phyloP scores from a whole-genome alignment of 2,329 filamentous ascomycete genomes.

The Huntiella abstrusa region DNA sequence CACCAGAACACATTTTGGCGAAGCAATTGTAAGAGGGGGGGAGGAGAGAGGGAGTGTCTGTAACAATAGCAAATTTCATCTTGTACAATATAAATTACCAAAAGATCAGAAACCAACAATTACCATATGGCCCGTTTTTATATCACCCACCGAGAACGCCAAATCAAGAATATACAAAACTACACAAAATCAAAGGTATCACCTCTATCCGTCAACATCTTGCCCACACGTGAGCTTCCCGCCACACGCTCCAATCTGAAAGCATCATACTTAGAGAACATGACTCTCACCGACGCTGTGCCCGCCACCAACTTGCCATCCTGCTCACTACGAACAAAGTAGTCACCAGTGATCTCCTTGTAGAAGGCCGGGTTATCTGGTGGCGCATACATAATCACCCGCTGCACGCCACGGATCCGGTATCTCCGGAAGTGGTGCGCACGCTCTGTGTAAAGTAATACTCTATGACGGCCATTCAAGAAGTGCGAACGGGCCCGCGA shows the following conservation, averaged over 20 bases:
- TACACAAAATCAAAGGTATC: constrained; percentile 95
- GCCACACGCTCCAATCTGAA: constrained; percentile 78
- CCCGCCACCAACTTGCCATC: constrained; percentile 35
- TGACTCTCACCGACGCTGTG: constrained; percentile 37
- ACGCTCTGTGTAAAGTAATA: constrained; percentile 81
- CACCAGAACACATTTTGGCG: constrained; percentile 12
- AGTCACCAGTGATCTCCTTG: constrained; percentile 53
- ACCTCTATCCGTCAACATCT: constrained; percentile 65
- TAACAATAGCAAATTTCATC: too few relatives aligned
- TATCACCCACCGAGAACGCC: background rate
- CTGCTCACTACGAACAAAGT: constrained; percentile 40
- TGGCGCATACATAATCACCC: constrained; percentile 74
- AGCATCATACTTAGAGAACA: constrained; percentile 81
- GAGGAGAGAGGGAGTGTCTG: background rate
- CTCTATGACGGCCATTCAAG: constrained; percentile 57
- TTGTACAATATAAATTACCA: too few relatives aligned
- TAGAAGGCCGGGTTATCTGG: constrained; percentile 80
- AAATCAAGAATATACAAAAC: constrained; percentile 5
- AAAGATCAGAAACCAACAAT: background rate
- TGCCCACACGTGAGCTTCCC: constrained; percentile 59
- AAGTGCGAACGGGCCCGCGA: constrained; percentile 79
- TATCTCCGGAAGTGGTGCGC: constrained; percentile 96
- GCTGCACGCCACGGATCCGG: constrained; percentile 58
- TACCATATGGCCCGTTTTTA: background rate
- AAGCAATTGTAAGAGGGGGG: constrained; percentile 6